Evolutionary conservation across 345 rosid genomes (phyloP), one percentile per base, ranked within the genome.

Genomic region (Abelmoschus esculentus): DNA sequence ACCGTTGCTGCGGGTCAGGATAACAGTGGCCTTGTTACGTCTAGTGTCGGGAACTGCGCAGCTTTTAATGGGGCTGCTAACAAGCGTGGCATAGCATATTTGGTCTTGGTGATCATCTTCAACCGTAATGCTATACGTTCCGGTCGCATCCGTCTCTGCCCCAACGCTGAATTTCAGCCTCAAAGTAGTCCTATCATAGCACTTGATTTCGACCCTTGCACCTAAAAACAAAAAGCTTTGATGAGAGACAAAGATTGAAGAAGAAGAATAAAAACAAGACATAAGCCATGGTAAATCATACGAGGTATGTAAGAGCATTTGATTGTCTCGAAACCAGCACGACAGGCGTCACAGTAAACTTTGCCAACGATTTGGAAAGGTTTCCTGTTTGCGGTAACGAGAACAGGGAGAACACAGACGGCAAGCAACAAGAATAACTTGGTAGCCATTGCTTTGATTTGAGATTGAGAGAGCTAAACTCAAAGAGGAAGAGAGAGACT

Each of bases 1-100:
- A 2, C 98, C 96, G 26, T 90, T 90, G 80, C 72, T 13, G 6
- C 86, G 81, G 11, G 96, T 92, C 63, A 90, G 84, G 68, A 88
- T 80, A 10, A 90, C 77, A 1, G 82, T 71, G 10, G 92, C 84
- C 2, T 77, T 70, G 66, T 67, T 79, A 2, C 89, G 86, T 1
- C 89, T 85, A 0, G 82, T 77, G 66, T 84, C 85, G 1, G 76
- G 49, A 1, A 2, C 58, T 1, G 8, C 31, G 77, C 98, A 92
- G 54, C 63, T 18, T 0, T 49, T 5, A 3, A 72, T 4, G 0
- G 92, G 88, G 83, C 96, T 90, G 46, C 79, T 19, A 19, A 90
- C 80, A 12, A 88, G 85, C 22, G 56, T 68, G 6, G 75, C 81
- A 2, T 40, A 50, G 85, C 96, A 87, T 1, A 84, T 49, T 67